Conservation (phyloP, 148 eudicot species). For the Camellia lanceoleosa region DNA sequence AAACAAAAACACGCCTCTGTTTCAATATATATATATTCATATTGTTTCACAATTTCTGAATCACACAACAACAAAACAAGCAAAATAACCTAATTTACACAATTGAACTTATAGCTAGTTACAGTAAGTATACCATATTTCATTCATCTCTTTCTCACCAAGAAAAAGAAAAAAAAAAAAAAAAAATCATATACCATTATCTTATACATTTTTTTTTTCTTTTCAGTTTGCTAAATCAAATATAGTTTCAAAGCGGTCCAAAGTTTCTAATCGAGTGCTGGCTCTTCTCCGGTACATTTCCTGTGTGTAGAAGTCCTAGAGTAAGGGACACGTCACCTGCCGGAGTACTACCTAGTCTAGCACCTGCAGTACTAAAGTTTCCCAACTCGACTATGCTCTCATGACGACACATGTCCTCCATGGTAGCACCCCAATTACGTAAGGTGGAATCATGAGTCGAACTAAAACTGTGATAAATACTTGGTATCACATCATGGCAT, state of each 20-base stretch:
- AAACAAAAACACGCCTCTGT: no score
- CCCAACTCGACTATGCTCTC: not conserved
- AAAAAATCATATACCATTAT: not conserved
- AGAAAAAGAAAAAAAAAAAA: not conserved
- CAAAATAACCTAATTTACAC: not conserved
- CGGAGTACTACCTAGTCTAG: not conserved
- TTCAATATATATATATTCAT: no score
- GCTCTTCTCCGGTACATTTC: slow-evolving; percentile 19
- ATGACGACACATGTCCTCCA: not conserved
- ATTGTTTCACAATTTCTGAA: not conserved
- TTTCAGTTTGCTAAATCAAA: not conserved
- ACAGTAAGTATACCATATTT: not conserved
- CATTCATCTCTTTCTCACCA: not conserved
- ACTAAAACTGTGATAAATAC: not conserved
- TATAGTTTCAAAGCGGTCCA: slow-evolving; percentile 19
- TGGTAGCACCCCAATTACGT: not conserved
- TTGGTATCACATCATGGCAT: not conserved
- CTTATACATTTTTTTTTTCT: not conserved
- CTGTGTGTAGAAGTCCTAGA: slow-evolving; percentile 27
- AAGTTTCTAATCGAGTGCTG: slow-evolving; percentile 22
- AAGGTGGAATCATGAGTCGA: not conserved
- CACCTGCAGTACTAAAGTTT: not conserved
- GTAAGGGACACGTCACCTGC: slow-evolving; percentile 39
- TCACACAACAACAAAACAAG: not conserved
- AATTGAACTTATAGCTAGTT: not conserved